These are phyloP conservation scores for Saccharomyces uvarum DNA, from an alignment of 1,139 yeast genomes.

Conservation along the genomic window DNA sequence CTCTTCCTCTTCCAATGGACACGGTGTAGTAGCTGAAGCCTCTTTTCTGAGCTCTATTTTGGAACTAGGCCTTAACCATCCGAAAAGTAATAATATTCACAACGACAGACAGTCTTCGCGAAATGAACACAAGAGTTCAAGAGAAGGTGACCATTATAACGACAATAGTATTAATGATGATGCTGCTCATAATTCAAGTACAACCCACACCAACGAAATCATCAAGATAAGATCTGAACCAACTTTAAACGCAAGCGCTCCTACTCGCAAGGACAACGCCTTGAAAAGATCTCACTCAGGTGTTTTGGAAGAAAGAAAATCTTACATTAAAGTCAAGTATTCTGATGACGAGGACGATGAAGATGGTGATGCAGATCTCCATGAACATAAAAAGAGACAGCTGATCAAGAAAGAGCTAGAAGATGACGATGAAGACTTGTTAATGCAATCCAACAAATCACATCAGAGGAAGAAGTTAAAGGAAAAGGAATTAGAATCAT, in stretches of 20 bases:
- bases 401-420: not conserved
- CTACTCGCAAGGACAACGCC: not conserved
- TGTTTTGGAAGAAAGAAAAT: not conserved
- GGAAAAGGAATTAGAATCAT: slow-evolving; percentile 76
- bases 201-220: not conserved
- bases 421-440: slow-evolving; percentile 1
- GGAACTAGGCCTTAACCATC: not conserved
- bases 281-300: not conserved
- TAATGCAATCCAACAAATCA: slow-evolving; percentile 1
- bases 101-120: not conserved
- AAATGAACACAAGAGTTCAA: not conserved
- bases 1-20: not conserved
- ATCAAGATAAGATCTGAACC: not conserved
- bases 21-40: not conserved
- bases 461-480: slow-evolving; percentile 55
- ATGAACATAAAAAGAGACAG: not conserved
- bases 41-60: not conserved
- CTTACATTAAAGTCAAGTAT: not conserved
- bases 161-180: not conserved
- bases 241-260: not conserved
- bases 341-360: not conserved
- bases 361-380: not conserved
- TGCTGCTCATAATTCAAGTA: not conserved
- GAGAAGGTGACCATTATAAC: not conserved
- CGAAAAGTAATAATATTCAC: not conserved